phyloP scores from a whole-genome alignment of 2,329 filamentous ascomycete genomes.

The Monosporascus sp. region DNA sequence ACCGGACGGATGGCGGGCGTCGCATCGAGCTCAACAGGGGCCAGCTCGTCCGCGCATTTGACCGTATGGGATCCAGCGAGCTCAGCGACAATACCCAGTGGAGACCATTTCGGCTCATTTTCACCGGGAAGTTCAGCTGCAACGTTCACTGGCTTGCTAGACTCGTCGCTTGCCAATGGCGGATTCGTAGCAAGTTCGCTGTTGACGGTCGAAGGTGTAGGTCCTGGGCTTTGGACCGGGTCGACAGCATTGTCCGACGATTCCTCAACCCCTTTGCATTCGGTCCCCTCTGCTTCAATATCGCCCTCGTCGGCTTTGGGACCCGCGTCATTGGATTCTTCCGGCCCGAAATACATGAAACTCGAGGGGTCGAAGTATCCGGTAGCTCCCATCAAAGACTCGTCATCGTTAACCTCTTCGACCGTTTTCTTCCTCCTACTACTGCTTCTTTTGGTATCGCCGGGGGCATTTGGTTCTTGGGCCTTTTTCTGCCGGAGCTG shows the following conservation, averaged over 20 bases:
- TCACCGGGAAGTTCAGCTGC: slow-evolving; percentile 16
- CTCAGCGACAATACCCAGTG: slow-evolving; percentile 24
- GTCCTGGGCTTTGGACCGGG: neutral
- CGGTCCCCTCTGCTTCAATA: slow-evolving; percentile 3
- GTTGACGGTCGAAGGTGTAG: neutral
- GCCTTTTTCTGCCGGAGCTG: slow-evolving; percentile 36
- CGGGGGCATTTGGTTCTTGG: slow-evolving; percentile 10
- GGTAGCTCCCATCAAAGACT: slow-evolving; percentile 24
- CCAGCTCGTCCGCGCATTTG: slow-evolving; percentile 28
- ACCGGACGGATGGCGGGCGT: slow-evolving; percentile 8
- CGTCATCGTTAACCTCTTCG: slow-evolving; percentile 20
- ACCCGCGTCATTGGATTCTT: slow-evolving; percentile 40
- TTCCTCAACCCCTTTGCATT: neutral
- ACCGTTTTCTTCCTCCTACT: slow-evolving; percentile 13
- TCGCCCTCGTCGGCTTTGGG: slow-evolving; percentile 37
- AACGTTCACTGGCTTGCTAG: neutral
- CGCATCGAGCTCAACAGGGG: slow-evolving; percentile 26
- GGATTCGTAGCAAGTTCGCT: neutral
- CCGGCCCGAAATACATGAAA: slow-evolving; percentile 49
- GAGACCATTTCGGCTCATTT: slow-evolving; percentile 12
- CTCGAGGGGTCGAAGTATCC: slow-evolving; percentile 46
- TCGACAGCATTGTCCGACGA: neutral
- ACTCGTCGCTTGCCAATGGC: neutral
- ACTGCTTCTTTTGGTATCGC: slow-evolving; percentile 12
- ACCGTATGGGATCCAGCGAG: slow-evolving; percentile 22